Conservation (phyloP, 2,329 filamentous ascomycete species). For the Salinomyces thailandicus region DNA sequence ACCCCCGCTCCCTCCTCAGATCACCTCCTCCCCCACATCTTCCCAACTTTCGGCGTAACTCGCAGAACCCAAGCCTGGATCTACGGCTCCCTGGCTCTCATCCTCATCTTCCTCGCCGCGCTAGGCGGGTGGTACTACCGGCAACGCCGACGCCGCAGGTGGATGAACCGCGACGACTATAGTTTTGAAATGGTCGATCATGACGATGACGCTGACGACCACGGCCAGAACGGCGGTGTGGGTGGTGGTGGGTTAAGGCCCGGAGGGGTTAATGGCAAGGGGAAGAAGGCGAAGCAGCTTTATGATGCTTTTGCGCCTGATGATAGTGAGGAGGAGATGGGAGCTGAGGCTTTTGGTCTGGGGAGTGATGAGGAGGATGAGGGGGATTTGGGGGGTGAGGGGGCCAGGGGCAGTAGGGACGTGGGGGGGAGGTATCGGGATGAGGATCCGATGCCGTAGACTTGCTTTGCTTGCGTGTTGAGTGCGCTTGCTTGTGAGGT, state of each 20-base stretch:
- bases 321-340: slow-evolving; percentile 57
- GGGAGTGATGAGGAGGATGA: slow-evolving; percentile 50
- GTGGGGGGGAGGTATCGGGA: slow-evolving; percentile 12
- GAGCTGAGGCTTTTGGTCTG: slow-evolving; percentile 14
- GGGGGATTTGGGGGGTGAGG: slow-evolving; percentile 21
- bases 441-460: no score
- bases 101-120: slow-evolving; percentile 69
- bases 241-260: no score
- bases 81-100: slow-evolving; percentile 74
- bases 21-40: slow-evolving; percentile 67
- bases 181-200: slow-evolving; percentile 90
- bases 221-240: slow-evolving; percentile 11
- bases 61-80: slow-evolving; percentile 90
- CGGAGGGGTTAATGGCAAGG: slow-evolving; percentile 35
- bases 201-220: slow-evolving; percentile 39
- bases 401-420: slow-evolving; percentile 15
- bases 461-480: no score
- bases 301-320: slow-evolving; percentile 97
- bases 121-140: slow-evolving; percentile 68
- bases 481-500: no score
- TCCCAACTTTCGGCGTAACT: slow-evolving; percentile 82
- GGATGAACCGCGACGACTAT: slow-evolving; percentile 58
- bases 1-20: slow-evolving; percentile 29
- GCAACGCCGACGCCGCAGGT: slow-evolving; percentile 56
- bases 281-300: slow-evolving; percentile 68